phyloP scores from a whole-genome alignment of 1,284 basidiomycete species.

The Irpex sp. region DNA sequence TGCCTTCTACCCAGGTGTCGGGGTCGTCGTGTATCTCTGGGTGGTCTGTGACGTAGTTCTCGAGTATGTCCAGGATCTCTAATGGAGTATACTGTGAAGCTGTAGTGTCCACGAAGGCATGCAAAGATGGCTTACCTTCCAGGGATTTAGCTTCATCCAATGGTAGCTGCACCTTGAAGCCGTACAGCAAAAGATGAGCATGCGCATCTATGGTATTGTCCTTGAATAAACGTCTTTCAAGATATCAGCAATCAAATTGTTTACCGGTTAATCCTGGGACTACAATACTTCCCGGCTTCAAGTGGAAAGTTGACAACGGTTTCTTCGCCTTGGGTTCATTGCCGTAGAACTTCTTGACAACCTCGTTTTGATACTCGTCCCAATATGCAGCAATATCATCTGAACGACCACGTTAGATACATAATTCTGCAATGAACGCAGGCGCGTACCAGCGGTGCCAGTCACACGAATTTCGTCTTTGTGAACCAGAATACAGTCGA shows the following conservation, averaged over 20 bases:
- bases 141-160: constrained; percentile 57
- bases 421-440: constrained; percentile 9
- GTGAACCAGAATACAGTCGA: constrained; percentile 66
- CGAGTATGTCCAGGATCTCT: constrained; percentile 63
- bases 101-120: not conserved
- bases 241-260: constrained; percentile 4
- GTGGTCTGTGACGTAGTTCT: constrained; percentile 53
- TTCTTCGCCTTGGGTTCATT: constrained; percentile 27
- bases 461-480: constrained; percentile 48
- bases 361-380: constrained; percentile 22
- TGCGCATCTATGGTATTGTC: constrained; percentile 58
- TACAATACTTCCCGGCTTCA: constrained; percentile 44
- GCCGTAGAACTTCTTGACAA: constrained; percentile 26
- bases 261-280: constrained; percentile 69
- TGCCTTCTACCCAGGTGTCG: constrained; percentile 73
- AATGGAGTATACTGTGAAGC: not conserved
- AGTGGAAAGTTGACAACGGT: constrained; percentile 34
- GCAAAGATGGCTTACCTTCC: constrained; percentile 35
- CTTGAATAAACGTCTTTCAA: not conserved
- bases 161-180: constrained; percentile 60
- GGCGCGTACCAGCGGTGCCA: constrained; percentile 47
- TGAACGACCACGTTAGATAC: constrained; percentile 4
- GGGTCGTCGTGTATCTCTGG: constrained; percentile 49
- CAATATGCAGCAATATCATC: constrained; percentile 24
- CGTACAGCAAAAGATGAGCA: constrained; percentile 69